Conservation (phyloP, 2,329 filamentous ascomycete species). For the Alternaria sp. region DNA sequence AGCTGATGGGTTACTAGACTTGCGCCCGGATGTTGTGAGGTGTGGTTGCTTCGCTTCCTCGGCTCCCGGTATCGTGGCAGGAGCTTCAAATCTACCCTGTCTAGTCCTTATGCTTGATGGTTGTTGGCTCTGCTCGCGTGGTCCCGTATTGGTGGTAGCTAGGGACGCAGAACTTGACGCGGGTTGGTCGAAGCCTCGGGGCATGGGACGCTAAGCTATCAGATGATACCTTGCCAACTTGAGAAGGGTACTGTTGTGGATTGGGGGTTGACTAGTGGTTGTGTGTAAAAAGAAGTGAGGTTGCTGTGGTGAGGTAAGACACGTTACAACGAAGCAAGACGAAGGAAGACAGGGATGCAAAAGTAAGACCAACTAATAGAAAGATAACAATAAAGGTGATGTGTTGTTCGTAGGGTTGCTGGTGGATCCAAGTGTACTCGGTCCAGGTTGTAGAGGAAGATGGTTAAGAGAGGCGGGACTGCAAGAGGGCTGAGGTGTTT, state of each 20-base stretch:
- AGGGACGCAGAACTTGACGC: slow-evolving; percentile 31
- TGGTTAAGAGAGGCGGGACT: slow-evolving; percentile 11
- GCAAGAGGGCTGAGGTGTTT: slow-evolving; percentile 34
- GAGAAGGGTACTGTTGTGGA: neutral
- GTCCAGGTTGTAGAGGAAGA: slow-evolving; percentile 14
- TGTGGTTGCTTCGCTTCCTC: slow-evolving; percentile 16
- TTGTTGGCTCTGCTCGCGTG: slow-evolving; percentile 26
- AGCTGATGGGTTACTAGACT: slow-evolving; percentile 15
- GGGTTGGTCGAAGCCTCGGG: slow-evolving; percentile 31
- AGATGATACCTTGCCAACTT: neutral
- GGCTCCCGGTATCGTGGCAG: slow-evolving; percentile 7
- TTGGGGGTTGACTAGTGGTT: slow-evolving; percentile 1
- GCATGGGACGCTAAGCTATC: slow-evolving; percentile 29
- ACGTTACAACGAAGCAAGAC: neutral
- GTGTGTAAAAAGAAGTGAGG: slow-evolving; percentile 6
- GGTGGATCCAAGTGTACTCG: slow-evolving; percentile 33
- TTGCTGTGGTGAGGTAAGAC: neutral
- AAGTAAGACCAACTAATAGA: slow-evolving; percentile 17
- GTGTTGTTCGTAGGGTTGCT: slow-evolving; percentile 25
- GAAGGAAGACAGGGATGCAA: slow-evolving; percentile 7
- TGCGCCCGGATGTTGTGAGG: slow-evolving; percentile 18
- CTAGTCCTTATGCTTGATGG: slow-evolving; percentile 19
- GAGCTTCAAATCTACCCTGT: slow-evolving; percentile 23
- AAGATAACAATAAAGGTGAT: slow-evolving; percentile 29
- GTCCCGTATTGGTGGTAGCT: slow-evolving; percentile 16